These are phyloP conservation scores for Solanum chmielewskii DNA, from an alignment of 257 asterid species.

Conservation along the genomic window DNA sequence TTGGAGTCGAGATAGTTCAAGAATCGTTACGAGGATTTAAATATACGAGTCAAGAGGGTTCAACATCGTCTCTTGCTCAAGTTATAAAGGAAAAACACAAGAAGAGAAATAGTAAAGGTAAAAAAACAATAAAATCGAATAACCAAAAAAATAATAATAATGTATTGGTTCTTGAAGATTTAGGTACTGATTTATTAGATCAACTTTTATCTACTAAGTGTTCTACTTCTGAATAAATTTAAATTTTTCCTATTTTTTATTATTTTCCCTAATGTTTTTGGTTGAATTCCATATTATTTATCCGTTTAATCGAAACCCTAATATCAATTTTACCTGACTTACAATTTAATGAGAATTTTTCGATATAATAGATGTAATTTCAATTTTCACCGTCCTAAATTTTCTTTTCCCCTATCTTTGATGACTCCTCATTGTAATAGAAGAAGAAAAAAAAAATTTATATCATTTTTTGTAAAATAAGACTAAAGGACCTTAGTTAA, in stretches of 20 bases:
- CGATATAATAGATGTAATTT: neutral
- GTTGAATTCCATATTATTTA: neutral
- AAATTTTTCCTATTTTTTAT: neutral
- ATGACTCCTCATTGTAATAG: neutral
- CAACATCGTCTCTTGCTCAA: neutral
- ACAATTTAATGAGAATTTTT: neutral
- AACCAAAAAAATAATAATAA: neutral
- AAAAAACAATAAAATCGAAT: neutral
- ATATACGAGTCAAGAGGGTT: neutral
- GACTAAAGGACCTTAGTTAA: neutral
- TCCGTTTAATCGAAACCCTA: neutral
- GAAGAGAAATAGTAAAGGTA: neutral
- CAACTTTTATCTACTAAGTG: slow-evolving; percentile 1
- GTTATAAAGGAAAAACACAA: slow-evolving; percentile 3
- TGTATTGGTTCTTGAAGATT: neutral
- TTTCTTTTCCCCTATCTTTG: neutral
- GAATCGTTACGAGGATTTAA: neutral
- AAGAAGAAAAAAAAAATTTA: neutral
- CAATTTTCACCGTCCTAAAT: neutral
- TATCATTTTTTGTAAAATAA: neutral
- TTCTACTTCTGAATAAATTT: neutral
- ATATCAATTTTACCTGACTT: neutral
- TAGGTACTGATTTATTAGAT: slow-evolving; percentile 5
- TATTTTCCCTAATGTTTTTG: neutral
- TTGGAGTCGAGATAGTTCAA: neutral